Percentiles rank a stretch among this genome's conserved stretches.
phyloP scores from a whole-genome alignment of 2,329 filamentous ascomycete genomes.

The Aspergillus caelatus region DNA sequence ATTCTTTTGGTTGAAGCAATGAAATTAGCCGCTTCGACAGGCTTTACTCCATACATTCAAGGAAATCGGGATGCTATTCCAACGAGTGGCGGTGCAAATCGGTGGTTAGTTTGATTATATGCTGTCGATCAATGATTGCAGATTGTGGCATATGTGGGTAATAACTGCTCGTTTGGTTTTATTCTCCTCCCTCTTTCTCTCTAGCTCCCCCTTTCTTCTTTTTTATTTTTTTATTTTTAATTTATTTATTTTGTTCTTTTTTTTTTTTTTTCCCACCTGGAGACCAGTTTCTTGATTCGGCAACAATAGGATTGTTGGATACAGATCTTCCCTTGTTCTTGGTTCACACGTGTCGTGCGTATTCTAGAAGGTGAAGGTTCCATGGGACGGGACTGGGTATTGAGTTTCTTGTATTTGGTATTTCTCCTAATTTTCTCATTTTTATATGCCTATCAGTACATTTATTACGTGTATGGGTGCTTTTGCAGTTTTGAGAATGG shows the following conservation, averaged over 20 bases:
- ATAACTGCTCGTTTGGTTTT: constrained; percentile 13
- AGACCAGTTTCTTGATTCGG: not conserved
- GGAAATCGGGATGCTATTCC: not conserved
- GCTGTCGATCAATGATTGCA: constrained; percentile 31
- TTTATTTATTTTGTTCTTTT: too few relatives aligned
- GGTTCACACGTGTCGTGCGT: constrained; percentile 9
- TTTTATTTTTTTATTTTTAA: not conserved
- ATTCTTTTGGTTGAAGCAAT: not conserved
- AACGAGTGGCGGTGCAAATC: not conserved
- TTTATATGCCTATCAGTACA: too few relatives aligned
- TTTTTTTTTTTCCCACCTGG: not conserved
- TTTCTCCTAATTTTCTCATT: not conserved
- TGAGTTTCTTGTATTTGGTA: not conserved
- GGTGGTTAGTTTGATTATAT: constrained; percentile 30
- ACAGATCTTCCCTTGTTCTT: not conserved
- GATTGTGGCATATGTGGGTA: constrained; percentile 9
- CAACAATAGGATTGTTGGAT: not conserved
- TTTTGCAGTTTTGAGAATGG: too few relatives aligned
- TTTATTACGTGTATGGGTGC: too few relatives aligned
- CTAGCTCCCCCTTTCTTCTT: not conserved
- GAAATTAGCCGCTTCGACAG: not conserved
- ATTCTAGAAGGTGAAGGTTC: constrained; percentile 1
- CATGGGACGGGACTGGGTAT: not conserved
- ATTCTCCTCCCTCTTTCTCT: not conserved
- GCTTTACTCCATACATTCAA: not conserved